Conservation (phyloP, 2,329 filamentous ascomycete species). For the Cordyceps militaris region DNA sequence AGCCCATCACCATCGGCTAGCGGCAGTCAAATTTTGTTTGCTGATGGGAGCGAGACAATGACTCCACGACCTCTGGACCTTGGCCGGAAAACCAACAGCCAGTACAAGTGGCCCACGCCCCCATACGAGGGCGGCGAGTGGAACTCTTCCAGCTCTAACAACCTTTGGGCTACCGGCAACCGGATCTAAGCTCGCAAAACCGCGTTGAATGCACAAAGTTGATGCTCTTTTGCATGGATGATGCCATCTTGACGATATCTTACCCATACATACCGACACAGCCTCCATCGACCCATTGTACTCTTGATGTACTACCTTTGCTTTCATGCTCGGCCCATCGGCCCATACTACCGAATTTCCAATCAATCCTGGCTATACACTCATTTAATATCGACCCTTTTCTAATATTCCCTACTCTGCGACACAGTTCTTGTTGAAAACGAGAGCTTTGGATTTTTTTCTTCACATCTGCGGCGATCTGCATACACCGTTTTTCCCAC, state of each 20-base stretch:
- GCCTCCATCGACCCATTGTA: not conserved
- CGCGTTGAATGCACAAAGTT: not conserved
- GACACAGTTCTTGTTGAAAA: not conserved
- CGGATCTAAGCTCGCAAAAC: slow-evolving; percentile 39
- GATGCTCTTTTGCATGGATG: not conserved
- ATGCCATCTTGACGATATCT: not conserved
- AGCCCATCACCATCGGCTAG: slow-evolving; percentile 74
- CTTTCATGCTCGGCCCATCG: not conserved
- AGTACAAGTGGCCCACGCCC: slow-evolving; percentile 85
- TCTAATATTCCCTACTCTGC: slow-evolving; percentile 12
- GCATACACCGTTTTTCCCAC: not conserved
- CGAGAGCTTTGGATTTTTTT: slow-evolving; percentile 6
- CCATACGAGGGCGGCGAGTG: slow-evolving; percentile 93
- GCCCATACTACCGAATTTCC: not conserved
- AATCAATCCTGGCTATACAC: not conserved
- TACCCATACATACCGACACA: not conserved
- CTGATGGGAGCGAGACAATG: slow-evolving; percentile 53
- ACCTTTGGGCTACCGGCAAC: slow-evolving; percentile 68
- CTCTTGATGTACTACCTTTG: not conserved
- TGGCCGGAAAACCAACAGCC: slow-evolving; percentile 45
- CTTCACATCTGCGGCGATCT: slow-evolving; percentile 10
- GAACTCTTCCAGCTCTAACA: slow-evolving; percentile 75
- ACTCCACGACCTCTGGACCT: slow-evolving; percentile 67
- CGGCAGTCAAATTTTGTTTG: slow-evolving; percentile 68
- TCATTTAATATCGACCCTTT: slow-evolving; percentile 10